These are phyloP conservation scores for Adansonia grandidieri DNA, from an alignment of 441 rosid genomes.

Conservation along the genomic window DNA sequence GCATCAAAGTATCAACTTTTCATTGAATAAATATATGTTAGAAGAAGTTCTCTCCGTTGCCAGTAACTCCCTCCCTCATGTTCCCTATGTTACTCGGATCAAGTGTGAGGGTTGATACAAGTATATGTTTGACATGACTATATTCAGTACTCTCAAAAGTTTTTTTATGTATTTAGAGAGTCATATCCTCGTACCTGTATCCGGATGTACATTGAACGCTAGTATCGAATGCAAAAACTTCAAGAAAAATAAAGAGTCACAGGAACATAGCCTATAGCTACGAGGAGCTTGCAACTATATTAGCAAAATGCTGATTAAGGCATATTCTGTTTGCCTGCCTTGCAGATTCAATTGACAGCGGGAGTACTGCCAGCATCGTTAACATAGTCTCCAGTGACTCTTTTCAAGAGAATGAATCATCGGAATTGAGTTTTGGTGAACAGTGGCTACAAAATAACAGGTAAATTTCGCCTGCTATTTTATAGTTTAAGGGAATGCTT, in stretches of 20 bases:
- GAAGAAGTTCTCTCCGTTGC: background rate
- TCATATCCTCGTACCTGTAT: too few species aligned
- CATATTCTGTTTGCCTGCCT: constrained; percentile 1
- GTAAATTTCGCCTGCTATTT: constrained; percentile 24
- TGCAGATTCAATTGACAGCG: constrained; percentile 20
- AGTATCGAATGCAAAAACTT: too few species aligned
- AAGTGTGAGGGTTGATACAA: too few species aligned
- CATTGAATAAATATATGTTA: background rate
- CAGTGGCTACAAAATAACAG: constrained; percentile 14
- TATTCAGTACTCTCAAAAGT: too few species aligned
- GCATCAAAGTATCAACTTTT: too few species aligned
- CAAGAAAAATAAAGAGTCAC: too few species aligned
- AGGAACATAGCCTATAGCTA: background rate
- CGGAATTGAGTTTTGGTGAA: constrained; percentile 24
- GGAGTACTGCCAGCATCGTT: constrained; percentile 1
- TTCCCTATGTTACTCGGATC: background rate
- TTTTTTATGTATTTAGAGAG: too few species aligned
- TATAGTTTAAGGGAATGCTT: too few species aligned
- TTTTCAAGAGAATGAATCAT: constrained; percentile 22
- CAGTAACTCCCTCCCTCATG: background rate
- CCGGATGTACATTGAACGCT: too few species aligned
- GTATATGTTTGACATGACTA: too few species aligned
- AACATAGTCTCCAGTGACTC: constrained; percentile 4
- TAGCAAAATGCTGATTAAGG: background rate
- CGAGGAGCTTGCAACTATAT: background rate